Base-by-base conservation (phyloP, 371 early-diverging fungal species). In the Mortierella sp. region DNA sequence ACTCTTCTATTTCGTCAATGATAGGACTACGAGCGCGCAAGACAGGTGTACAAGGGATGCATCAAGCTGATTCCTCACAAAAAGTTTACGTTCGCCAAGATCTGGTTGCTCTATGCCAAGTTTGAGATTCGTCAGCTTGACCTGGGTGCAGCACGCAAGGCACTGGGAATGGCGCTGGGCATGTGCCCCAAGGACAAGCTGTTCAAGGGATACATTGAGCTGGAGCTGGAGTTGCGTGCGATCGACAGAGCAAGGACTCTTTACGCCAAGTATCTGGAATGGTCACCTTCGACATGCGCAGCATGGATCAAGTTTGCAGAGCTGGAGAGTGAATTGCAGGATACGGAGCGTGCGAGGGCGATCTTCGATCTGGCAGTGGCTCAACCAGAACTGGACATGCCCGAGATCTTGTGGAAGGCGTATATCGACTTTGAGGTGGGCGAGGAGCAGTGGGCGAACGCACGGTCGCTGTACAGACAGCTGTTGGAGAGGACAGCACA, bases 301-400 rank as follows among this genome's bases (percentile, higher is more conserved):
- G 95, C 96, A 9, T 99, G 99, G 99, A 94, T 98, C 70, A 96
- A 96, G 74, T 99, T 93, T 89, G 96, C 98, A 31, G 94, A 95
- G 76, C 80, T 99, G 44, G 99, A 99, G 85, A 85, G 85, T 29
- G 90, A 92, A 71, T 79, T 99, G 67, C 96, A 94, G 47, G 99
- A 99, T 74, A 79, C 84, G n/a, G 97, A 97, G 6, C 90, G 99
- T 63, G 88, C 93, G 3, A 90, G 96, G 43, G 96, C 94, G 37
- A 92, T 99, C 47, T 97, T 95, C 85, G 96, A 97, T 67, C 83
- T 98, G 75, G 99, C 96, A 2, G 90, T 98, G 45, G 86, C 89
- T 47, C 97, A 97, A 86, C 93, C 93, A 0, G 90, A 89, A 4
- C 85, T 98, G 68, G 98, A 98, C 72, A 96, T 97, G 97, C 99